Evolutionary conservation across 805 yeast species (phyloP).

Genomic region (Candida argentea): DNA sequence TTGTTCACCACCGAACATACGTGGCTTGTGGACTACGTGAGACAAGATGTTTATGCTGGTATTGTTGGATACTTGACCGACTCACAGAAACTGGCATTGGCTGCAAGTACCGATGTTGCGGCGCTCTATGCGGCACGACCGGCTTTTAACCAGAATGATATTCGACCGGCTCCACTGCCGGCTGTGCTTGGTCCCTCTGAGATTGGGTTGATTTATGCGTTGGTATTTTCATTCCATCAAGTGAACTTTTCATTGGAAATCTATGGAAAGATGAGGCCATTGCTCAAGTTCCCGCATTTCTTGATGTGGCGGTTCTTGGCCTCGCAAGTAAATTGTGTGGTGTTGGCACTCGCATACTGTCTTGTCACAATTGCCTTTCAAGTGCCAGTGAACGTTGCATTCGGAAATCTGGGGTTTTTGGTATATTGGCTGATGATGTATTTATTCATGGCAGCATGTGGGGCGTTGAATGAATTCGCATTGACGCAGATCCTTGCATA

Average conservation of each 20-base stretch:
- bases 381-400: conserved; percentile 15
- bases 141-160: conserved; percentile 12
- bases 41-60: conserved; percentile 10
- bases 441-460: conserved; percentile 18
- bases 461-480: conserved; percentile 18
- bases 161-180: conserved; percentile 11
- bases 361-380: conserved; percentile 22
- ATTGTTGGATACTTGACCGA: conserved; percentile 8
- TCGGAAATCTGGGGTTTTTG: conserved; percentile 22
- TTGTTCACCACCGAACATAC: conserved; percentile 8
- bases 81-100: conserved; percentile 6
- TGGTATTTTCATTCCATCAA: conserved; percentile 23
- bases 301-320: conserved; percentile 18
- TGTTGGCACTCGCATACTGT: conserved; percentile 20
- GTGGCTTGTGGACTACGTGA: conserved; percentile 15
- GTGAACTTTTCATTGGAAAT: conserved; percentile 22
- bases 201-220: conserved; percentile 23
- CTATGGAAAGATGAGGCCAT: conserved; percentile 11
- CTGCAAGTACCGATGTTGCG: conserved; percentile 9
- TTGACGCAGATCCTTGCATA: conserved; percentile 11
- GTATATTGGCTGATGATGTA: conserved; percentile 24
- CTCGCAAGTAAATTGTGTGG: conserved; percentile 19
- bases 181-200: conserved; percentile 23
- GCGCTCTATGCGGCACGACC: conserved; percentile 13
- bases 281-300: conserved; percentile 15